Evolutionary conservation across 192 early-diverging fungal genomes (phyloP).

Genomic region (Mortierella alpina): DNA sequence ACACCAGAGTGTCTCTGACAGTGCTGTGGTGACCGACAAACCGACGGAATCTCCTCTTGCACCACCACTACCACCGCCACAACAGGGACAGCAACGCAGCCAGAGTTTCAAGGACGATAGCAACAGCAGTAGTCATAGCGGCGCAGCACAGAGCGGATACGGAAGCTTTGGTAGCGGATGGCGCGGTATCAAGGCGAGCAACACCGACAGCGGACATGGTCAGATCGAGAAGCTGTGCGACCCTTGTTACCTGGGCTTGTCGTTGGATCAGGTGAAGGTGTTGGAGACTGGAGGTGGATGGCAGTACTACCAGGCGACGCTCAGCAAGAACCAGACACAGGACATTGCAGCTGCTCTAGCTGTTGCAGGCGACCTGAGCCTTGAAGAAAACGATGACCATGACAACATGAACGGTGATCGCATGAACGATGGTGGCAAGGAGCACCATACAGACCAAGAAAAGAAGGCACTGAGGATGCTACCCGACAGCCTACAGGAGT

Average conservation of each 20-base stretch:
- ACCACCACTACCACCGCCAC: not conserved
- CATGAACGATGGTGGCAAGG: not conserved
- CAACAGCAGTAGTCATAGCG: not conserved
- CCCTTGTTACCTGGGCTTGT: conserved; percentile 48
- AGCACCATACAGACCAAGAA: too few species aligned
- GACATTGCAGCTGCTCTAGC: conserved; percentile 39
- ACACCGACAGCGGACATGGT: conserved; percentile 45
- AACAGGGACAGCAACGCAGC: conserved; percentile 3
- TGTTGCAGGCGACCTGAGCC: not conserved
- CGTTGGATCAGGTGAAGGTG: conserved; percentile 41
- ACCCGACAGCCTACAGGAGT: too few species aligned
- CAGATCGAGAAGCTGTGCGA: conserved; percentile 43
- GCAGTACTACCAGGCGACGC: conserved; percentile 51
- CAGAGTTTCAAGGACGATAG: conserved; percentile 24
- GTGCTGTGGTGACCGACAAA: conserved; percentile 4
- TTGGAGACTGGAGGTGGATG: conserved; percentile 46
- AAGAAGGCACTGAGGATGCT: too few species aligned
- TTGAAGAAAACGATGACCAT: not conserved
- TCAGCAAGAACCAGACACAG: conserved; percentile 26
- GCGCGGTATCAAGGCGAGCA: conserved; percentile 25
- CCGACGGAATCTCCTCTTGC: not conserved
- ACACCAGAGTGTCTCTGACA: conserved; percentile 18
- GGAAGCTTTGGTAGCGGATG: conserved; percentile 31
- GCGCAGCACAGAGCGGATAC: conserved; percentile 15
- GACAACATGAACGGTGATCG: not conserved